Evolutionary conservation across 2,329 filamentous ascomycete genomes (phyloP).

Genomic region (Verticillium klebahnii): DNA sequence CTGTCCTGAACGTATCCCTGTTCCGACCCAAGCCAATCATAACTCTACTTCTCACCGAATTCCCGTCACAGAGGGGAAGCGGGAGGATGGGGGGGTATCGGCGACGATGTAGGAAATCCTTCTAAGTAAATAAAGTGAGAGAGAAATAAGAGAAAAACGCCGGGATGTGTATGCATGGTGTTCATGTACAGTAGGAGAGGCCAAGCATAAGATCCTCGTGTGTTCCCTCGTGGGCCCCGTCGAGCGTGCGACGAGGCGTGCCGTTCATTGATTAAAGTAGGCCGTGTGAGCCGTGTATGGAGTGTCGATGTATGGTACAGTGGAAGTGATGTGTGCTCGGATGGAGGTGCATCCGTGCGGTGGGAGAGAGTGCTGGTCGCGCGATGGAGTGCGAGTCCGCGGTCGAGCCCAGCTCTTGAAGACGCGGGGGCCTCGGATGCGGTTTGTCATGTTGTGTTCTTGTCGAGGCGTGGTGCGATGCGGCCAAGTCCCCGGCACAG

Average conservation of each 20-base stretch:
- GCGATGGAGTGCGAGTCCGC: background rate
- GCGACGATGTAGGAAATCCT: background rate
- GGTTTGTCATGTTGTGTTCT: background rate
- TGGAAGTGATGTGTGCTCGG: background rate
- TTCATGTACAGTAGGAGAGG: background rate
- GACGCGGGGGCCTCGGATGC: slow-evolving; percentile 3
- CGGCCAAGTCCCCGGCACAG: background rate
- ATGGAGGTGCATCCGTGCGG: background rate
- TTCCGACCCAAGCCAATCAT: background rate
- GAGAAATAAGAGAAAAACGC: background rate
- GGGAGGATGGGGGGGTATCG: background rate
- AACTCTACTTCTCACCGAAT: background rate
- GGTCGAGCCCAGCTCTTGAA: slow-evolving; percentile 9
- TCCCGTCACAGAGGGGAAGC: background rate
- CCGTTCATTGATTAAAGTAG: background rate
- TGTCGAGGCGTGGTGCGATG: background rate
- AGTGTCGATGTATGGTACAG: background rate
- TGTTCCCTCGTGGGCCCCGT: background rate
- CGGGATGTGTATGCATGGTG: background rate
- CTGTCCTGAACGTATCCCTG: background rate
- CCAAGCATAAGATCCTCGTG: background rate
- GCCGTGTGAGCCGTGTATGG: background rate
- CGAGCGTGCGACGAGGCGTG: background rate
- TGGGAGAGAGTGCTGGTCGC: background rate
- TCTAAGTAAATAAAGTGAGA: background rate